Conservation (phyloP, 2,329 filamentous ascomycete species). For the Fusarium xyrophilum region DNA sequence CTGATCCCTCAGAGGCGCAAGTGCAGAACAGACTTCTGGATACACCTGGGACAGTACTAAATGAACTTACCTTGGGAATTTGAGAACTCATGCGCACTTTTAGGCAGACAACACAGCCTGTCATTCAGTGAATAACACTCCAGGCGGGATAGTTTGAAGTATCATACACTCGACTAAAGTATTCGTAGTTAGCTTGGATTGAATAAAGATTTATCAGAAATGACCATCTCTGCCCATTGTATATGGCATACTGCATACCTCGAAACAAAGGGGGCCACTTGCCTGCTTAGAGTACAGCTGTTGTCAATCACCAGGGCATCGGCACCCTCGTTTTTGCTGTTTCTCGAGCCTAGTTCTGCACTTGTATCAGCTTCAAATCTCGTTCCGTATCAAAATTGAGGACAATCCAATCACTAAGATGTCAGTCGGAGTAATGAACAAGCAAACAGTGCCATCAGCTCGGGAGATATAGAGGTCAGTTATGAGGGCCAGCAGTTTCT, state of each 20-base stretch:
- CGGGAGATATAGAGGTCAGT: neutral
- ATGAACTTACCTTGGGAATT: conserved; percentile 42
- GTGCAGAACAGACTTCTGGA: neutral
- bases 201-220: neutral
- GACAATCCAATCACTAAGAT: neutral
- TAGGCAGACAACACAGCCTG: conserved; percentile 20
- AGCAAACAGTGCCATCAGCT: neutral
- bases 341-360: conserved; percentile 5
- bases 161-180: conserved; percentile 11
- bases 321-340: neutral
- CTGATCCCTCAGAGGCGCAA: neutral
- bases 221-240: neutral
- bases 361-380: conserved; percentile 8
- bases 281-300: neutral
- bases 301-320: neutral
- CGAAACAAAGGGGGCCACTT: neutral
- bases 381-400: neutral
- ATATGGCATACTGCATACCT: neutral
- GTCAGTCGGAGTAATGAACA: neutral
- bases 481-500: neutral
- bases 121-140: conserved; percentile 18
- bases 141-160: neutral
- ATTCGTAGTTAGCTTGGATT: neutral
- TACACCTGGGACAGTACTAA: neutral
- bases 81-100: conserved; percentile 44